These are phyloP conservation scores for Claviceps pazoutovae DNA, from an alignment of 2,329 filamentous ascomycete species.

Conservation along the genomic window DNA sequence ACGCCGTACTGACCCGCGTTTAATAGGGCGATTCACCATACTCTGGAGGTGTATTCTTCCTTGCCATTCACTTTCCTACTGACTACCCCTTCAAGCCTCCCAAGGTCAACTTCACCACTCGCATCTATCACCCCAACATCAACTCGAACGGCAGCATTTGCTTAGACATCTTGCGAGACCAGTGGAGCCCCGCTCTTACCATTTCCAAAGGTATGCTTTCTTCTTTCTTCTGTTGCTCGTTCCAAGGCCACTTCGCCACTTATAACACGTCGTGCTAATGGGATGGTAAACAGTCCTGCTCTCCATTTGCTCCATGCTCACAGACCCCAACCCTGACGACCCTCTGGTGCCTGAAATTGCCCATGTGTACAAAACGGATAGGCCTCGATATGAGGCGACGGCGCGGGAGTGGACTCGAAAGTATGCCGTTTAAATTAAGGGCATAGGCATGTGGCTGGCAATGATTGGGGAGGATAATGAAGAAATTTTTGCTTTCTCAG, in stretches of 20 bases:
- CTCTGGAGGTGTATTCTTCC: conserved; percentile 96
- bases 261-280: conserved; percentile 1
- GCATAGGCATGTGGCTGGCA: not conserved
- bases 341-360: conserved; percentile 97
- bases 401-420: conserved; percentile 98
- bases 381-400: conserved; percentile 87
- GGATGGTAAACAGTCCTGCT: conserved; percentile 55
- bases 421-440: conserved; percentile 65
- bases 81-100: conserved; percentile 99
- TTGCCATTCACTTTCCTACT: conserved; percentile 97
- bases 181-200: conserved; percentile 97
- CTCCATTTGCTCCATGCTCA: conserved; percentile 99
- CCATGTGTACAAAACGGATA: conserved; percentile 99
- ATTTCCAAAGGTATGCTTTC: conserved; percentile 80
- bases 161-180: conserved; percentile 93
- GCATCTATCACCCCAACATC: conserved; percentile 99
- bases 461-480: not conserved
- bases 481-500: conserved; percentile 4
- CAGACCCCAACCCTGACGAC: conserved; percentile 97
- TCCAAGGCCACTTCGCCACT: no score
- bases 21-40: conserved; percentile 88
- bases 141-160: conserved; percentile 99
- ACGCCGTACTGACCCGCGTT: conserved; percentile 13
- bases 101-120: conserved; percentile 99
- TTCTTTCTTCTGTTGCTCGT: not conserved